These are phyloP conservation scores for Tulasnella sp. DNA, from an alignment of 768 basidiomycete genomes.

Conservation along the genomic window DNA sequence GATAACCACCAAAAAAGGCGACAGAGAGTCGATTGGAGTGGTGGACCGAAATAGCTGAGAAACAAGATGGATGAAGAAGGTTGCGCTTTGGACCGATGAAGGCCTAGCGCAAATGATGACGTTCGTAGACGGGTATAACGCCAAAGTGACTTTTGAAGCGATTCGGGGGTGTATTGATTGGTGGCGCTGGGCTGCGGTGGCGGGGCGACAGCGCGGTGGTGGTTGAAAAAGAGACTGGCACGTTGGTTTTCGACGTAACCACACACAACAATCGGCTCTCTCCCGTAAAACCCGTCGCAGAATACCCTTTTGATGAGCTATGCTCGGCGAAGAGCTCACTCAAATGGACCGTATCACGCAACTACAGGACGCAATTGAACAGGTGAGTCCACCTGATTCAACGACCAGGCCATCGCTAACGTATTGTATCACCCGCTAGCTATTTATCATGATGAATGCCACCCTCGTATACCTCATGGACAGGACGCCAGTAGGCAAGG, in stretches of 20 bases:
- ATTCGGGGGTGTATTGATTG: neutral
- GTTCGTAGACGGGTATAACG: neutral
- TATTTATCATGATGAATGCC: slow-evolving; percentile 81
- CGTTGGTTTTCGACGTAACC: neutral
- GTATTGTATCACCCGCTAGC: slow-evolving; percentile 33
- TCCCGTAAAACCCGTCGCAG: neutral
- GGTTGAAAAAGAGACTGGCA: slow-evolving; percentile 11
- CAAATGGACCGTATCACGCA: slow-evolving; percentile 94
- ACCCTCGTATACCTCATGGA: slow-evolving; percentile 70
- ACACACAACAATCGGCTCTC: neutral
- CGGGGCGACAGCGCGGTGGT: neutral
- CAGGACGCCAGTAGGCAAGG: slow-evolving; percentile 64
- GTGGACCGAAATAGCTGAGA: neutral
- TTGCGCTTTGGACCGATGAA: neutral
- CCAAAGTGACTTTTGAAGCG: neutral
- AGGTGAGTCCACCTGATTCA: slow-evolving; percentile 35
- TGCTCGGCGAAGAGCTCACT: slow-evolving; percentile 18
- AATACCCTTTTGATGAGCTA: slow-evolving; percentile 6
- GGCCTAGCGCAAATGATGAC: neutral
- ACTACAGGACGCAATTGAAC: slow-evolving; percentile 88
- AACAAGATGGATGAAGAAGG: neutral
- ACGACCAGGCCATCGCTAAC: neutral
- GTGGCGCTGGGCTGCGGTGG: neutral
- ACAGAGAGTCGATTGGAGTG: slow-evolving; percentile 5
- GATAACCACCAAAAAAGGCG: neutral